Evolutionary conservation across 352 stramenopile species (phyloP).

Genomic region (Pythium graminicola): DNA sequence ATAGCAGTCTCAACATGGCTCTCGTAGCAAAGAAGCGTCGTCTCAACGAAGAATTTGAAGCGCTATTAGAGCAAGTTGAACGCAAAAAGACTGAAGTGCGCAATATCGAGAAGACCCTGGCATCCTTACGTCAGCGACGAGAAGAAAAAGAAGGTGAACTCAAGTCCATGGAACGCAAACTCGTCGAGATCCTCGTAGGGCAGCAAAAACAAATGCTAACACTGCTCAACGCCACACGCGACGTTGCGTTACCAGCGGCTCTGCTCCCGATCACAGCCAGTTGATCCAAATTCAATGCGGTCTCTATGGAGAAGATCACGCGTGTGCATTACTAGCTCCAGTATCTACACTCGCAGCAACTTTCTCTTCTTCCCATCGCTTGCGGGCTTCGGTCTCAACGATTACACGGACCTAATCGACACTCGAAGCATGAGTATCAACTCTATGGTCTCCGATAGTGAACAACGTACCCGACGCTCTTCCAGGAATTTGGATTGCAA

Average conservation of each 20-base stretch:
- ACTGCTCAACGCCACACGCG: slow-evolving; percentile 38
- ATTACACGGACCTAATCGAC: slow-evolving; percentile 31
- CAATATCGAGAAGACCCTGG: slow-evolving; percentile 56
- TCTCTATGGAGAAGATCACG: not conserved
- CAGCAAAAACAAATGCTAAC: slow-evolving; percentile 76
- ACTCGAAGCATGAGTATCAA: not conserved
- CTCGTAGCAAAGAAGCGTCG: slow-evolving; percentile 68
- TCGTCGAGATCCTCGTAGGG: slow-evolving; percentile 79
- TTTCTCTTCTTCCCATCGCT: slow-evolving; percentile 49
- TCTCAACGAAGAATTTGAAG: slow-evolving; percentile 78
- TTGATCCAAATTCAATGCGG: not conserved
- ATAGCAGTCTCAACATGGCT: slow-evolving; percentile 47
- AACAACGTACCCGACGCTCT: slow-evolving; percentile 46
- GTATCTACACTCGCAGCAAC: not conserved
- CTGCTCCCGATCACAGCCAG: slow-evolving; percentile 2
- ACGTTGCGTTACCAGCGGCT: slow-evolving; percentile 24
- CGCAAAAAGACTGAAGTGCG: slow-evolving; percentile 56
- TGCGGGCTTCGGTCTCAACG: slow-evolving; percentile 58
- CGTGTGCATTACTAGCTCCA: slow-evolving; percentile 3
- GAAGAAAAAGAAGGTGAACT: slow-evolving; percentile 78
- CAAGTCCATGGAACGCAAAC: slow-evolving; percentile 65
- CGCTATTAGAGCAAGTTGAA: slow-evolving; percentile 64
- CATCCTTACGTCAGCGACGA: slow-evolving; percentile 36
- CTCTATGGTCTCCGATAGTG: too few species aligned
- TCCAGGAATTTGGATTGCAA: slow-evolving; percentile 81